phyloP scores from a whole-genome alignment of 2,329 filamentous ascomycete species.

The Clonostachys solani region DNA sequence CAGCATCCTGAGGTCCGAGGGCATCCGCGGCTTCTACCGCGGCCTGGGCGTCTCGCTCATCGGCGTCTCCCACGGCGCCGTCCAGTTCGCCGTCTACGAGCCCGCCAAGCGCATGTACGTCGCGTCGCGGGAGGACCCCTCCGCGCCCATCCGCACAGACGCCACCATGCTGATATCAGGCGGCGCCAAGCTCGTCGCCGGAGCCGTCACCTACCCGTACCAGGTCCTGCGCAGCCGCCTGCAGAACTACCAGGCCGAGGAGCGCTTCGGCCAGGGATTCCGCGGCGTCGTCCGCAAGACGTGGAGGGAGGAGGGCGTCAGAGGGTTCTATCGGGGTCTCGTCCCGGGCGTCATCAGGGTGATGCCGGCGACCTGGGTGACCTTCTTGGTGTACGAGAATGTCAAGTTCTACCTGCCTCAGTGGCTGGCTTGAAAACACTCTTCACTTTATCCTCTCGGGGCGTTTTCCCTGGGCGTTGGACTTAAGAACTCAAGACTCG shows the following conservation, averaged over 20 bases:
- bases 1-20: conserved; percentile 67
- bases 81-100: conserved; percentile 97
- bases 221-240: conserved; percentile 86
- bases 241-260: conserved; percentile 82
- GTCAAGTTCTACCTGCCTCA: conserved; percentile 66
- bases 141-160: conserved; percentile 53
- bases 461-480: too few relatives aligned
- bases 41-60: conserved; percentile 79
- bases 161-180: conserved; percentile 81
- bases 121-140: conserved; percentile 16
- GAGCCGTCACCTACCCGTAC: conserved; percentile 89
- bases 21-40: conserved; percentile 77
- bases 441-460: not conserved
- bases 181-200: conserved; percentile 79
- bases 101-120: conserved; percentile 55
- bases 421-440: conserved; percentile 18
- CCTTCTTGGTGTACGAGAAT: conserved; percentile 96
- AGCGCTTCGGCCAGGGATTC: conserved; percentile 66
- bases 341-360: conserved; percentile 87
- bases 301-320: conserved; percentile 73
- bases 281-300: conserved; percentile 68
- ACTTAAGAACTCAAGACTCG: too few relatives aligned
- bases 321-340: conserved; percentile 88
- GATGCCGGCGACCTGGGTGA: conserved; percentile 91
- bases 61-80: conserved; percentile 85